Base-by-base conservation (phyloP, 768 basidiomycete genomes). In the Tricholoma sp. region DNA sequence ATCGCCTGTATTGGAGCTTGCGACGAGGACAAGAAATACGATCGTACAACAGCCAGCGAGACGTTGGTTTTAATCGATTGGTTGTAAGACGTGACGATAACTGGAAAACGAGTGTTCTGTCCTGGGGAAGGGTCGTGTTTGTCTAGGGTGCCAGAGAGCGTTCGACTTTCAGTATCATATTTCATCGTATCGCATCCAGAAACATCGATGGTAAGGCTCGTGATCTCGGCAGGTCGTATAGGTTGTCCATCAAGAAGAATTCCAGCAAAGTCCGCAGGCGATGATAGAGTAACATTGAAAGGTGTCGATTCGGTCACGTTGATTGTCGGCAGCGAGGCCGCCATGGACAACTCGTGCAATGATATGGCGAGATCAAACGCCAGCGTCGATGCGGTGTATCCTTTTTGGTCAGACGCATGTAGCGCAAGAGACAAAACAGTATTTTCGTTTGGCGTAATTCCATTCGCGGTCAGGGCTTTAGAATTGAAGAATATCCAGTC, bases 401-500 rank as follows among this genome's bases (percentile, higher is more conserved):
- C 91, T 63, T 80, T 76, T 60, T 82, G 77, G 62, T 93, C 91
- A 46, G 89, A 86, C 4, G 81, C 91, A 63, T 82, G 78, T 21
- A 97, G 71, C 29, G 74, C 70, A 24, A 95, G 72, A 8, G 80
- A 66, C 57, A 87, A 68, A 6, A 72, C 66, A 27, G 70, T 67
- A 2, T 80, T 81, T 5, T 73, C 72, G 24, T 69, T 52, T 1
- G 94, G 95, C 3, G 86, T 80, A 19, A 89, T 79, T 9, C 95
- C 95, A 60, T 88, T 80, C 52, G 97, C 82, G 2, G 94, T 94
- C 56, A 89, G 71, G 14, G 80, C 80, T 18, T 74, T 62, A 11
- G 83, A 67, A 69, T 92, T 78, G 71, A 92, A 98, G 10, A 55
- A 58, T 68, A 96, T 76, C 89, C 92, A 97, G 8, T 71, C 60